Evolutionary conservation across 352 stramenopile genomes (phyloP).

Genomic region (Hyaloperonospora brassicae): DNA sequence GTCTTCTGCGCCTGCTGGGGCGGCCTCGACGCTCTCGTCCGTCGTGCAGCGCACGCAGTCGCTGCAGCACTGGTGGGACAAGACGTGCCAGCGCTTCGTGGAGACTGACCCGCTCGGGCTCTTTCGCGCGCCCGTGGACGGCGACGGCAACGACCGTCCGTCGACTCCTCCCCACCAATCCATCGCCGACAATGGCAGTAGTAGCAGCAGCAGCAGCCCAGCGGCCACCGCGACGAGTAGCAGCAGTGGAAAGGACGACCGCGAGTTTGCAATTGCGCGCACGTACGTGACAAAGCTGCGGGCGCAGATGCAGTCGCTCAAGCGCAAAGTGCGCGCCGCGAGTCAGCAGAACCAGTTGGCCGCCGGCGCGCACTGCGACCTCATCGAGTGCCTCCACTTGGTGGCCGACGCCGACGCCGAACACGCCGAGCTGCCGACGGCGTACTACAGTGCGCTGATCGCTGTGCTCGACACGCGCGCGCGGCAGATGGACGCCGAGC

Average conservation of each 20-base stretch:
- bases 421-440: slow-evolving; percentile 51
- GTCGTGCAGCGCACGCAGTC: slow-evolving; percentile 60
- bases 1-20: slow-evolving; percentile 18
- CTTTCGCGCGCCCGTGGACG: too few relatives aligned
- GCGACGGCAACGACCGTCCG: too few relatives aligned
- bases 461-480: slow-evolving; percentile 65
- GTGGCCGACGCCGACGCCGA: slow-evolving; percentile 63
- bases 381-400: slow-evolving; percentile 66
- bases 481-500: slow-evolving; percentile 61
- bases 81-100: slow-evolving; percentile 71
- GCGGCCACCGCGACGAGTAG: too few relatives aligned
- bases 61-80: slow-evolving; percentile 77
- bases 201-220: too few relatives aligned
- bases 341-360: slow-evolving; percentile 66
- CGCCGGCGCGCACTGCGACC: slow-evolving; percentile 69
- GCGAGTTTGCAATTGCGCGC: slow-evolving; percentile 51
- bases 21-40: slow-evolving; percentile 26
- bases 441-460: slow-evolving; percentile 56
- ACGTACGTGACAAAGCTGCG: slow-evolving; percentile 64
- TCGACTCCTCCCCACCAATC: slow-evolving; percentile 31
- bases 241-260: slow-evolving; percentile 59
- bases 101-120: slow-evolving; percentile 69
- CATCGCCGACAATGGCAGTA: not conserved
- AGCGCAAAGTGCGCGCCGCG: slow-evolving; percentile 48
- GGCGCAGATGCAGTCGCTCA: slow-evolving; percentile 50